A percentile compares a stretch with the other conserved stretches of the same genome.
These are phyloP conservation scores for Aspergillus pseudonomiae DNA, from an alignment of 2,329 filamentous ascomycete species.

Conservation along the genomic window DNA sequence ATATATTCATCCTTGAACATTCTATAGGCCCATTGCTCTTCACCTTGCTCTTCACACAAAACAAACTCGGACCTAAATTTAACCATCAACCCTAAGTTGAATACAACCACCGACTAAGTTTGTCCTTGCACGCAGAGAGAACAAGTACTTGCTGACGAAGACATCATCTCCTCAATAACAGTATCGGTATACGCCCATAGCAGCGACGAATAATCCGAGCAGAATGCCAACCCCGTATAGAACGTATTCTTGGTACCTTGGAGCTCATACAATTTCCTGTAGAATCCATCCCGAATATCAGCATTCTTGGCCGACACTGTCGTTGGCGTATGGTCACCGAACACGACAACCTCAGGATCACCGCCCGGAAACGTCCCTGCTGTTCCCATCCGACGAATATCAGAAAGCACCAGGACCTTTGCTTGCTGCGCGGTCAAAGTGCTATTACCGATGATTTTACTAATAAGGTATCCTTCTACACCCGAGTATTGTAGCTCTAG, in stretches of 20 bases:
- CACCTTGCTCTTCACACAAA: background rate
- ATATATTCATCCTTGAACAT: background rate
- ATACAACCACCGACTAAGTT: background rate
- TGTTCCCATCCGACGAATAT: constrained; percentile 19
- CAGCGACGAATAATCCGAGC: constrained; percentile 23
- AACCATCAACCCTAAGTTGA: background rate
- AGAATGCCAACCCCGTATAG: constrained; percentile 49
- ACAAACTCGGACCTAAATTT: background rate
- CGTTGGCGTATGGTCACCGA: constrained; percentile 43
- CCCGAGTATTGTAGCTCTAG: constrained; percentile 16
- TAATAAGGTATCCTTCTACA: constrained; percentile 14
- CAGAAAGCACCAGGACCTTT: constrained; percentile 13
- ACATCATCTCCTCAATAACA: constrained; percentile 14
- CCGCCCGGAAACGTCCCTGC: constrained; percentile 11
- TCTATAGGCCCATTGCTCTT: background rate
- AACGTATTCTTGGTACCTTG: constrained; percentile 51
- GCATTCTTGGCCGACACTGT: constrained; percentile 36
- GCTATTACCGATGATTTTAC: constrained; percentile 14
- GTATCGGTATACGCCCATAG: constrained; percentile 27
- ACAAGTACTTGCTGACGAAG: background rate
- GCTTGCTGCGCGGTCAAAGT: constrained; percentile 29
- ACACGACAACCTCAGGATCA: constrained; percentile 37
- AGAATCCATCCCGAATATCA: constrained; percentile 45
- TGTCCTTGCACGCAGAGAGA: background rate
- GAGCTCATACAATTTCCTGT: constrained; percentile 45